Base-by-base conservation (phyloP, 2,329 filamentous ascomycete genomes). In the Cladosporium austrohemisphaericum region DNA sequence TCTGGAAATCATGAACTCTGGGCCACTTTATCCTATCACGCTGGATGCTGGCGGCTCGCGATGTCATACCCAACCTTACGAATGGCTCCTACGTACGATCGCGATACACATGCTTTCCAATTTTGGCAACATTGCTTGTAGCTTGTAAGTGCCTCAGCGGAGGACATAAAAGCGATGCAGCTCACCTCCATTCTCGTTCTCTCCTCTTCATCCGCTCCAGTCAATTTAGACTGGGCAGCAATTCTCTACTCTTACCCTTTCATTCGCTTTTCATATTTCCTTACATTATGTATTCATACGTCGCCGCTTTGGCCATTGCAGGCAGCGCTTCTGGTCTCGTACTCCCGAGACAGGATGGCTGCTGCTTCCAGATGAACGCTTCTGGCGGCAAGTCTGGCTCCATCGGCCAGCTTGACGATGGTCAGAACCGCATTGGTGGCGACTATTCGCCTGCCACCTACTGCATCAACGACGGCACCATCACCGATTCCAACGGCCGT, bases 401-500 rank as follows among this genome's bases (percentile, higher is more conserved):
- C 5, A 45, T 59, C 29, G 57, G 57, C n/a, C 55, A 57, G 41
- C 51, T 54, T 14, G 35, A 41, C n/a, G 57, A 59, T 14, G 43
- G 84, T 7, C 83, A 86, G 67, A 77, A 75, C 59, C 75, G 80
- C 41, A 73, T 83, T 36, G 76, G 78, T 29, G 76, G 76, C 40
- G 47, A 31, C 16, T 50, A 49, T 10, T 46, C 59, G 16, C 68
- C 18, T 63, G 73, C 73, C 11, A 69, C 73, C 7, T 85, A 78
- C 62, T 81, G 74, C 50, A 69, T 71, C 13, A 72, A 73, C 44
- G 75, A 77, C 36, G 69, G 64, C 18, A 59, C 55, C 7, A 73
- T 86, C 52, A 77, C 71, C 14, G 83, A 85, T 60, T 63, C 68
- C 40, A 71, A 71, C 40, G 76, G 76, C 36, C 73, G 78, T 50